These are phyloP conservation scores for Yamadazyma membranifaciens DNA, from an alignment of 1,139 yeast species.

Conservation along the genomic window DNA sequence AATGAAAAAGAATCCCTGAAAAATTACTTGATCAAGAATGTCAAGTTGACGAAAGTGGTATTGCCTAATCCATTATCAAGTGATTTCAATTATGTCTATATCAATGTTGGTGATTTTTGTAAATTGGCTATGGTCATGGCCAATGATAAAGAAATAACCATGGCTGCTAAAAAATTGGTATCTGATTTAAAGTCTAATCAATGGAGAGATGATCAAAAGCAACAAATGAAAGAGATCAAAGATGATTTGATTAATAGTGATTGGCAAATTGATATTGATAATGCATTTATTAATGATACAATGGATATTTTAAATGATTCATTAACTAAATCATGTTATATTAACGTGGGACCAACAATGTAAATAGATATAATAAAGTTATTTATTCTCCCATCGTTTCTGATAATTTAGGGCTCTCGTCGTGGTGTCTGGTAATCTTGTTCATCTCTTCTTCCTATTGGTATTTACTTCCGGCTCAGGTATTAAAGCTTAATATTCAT, in stretches of 20 bases:
- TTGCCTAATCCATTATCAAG: constrained; percentile 10
- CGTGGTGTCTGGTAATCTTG: too few species aligned
- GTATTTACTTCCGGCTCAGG: too few species aligned
- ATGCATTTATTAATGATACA: constrained; percentile 9
- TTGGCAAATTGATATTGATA: constrained; percentile 12
- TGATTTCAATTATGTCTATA: constrained; percentile 23
- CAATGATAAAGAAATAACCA: constrained; percentile 8
- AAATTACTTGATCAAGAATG: constrained; percentile 31
- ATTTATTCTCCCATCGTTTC: not conserved
- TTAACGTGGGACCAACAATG: constrained; percentile 4
- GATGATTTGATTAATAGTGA: not conserved
- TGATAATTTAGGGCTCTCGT: too few species aligned
- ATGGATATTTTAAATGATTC: constrained; percentile 19
- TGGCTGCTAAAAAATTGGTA: constrained; percentile 11
- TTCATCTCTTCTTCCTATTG: too few species aligned
- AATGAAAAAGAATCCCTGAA: constrained; percentile 27
- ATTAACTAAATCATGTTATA: constrained; percentile 16
- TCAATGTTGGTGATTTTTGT: constrained; percentile 26
- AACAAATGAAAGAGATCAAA: constrained; percentile 16
- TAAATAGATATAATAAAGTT: not conserved
- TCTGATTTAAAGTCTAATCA: constrained; percentile 12
- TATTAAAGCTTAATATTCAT: constrained; percentile 11
- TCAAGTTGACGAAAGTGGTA: constrained; percentile 26
- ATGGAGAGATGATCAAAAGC: constrained; percentile 16
- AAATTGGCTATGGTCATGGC: constrained; percentile 4